These are phyloP conservation scores for Ophiostoma fasciatum DNA, from an alignment of 2,329 filamentous ascomycete genomes.

Conservation along the genomic window DNA sequence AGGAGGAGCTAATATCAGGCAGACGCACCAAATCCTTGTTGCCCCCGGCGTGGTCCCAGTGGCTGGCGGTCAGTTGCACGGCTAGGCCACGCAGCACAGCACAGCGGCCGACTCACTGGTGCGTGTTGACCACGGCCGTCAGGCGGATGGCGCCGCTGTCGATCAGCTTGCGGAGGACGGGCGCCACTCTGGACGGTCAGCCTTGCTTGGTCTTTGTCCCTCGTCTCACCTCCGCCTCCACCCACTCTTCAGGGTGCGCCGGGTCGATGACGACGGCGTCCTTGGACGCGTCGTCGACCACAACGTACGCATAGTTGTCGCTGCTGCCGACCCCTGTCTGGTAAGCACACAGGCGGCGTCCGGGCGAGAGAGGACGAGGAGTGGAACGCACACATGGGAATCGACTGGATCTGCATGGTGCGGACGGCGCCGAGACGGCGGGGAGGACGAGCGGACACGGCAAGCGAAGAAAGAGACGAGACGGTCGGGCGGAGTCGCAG, in stretches of 20 bases:
- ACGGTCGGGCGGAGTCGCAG: too few species aligned
- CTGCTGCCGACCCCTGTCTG: slow-evolving; percentile 63
- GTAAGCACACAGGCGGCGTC: background rate
- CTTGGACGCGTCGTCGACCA: slow-evolving; percentile 63
- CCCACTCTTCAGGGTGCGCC: slow-evolving; percentile 63
- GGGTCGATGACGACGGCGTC: slow-evolving; percentile 70
- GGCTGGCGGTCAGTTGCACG: slow-evolving; percentile 45
- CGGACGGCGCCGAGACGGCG: slow-evolving; percentile 16
- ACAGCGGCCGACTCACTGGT: slow-evolving; percentile 54
- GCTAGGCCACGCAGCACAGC: too few species aligned
- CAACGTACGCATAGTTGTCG: slow-evolving; percentile 77
- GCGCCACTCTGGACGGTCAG: slow-evolving; percentile 33
- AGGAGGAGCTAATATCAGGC: background rate
- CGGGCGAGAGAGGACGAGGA: background rate
- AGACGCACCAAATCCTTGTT: slow-evolving; percentile 59
- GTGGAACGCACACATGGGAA: slow-evolving; percentile 63
- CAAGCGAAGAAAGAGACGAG: too few species aligned
- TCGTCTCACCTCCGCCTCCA: background rate
- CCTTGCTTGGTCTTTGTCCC: background rate
- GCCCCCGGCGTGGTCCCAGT: slow-evolving; percentile 88
- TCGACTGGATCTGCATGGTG: slow-evolving; percentile 74
- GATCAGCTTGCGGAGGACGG: slow-evolving; percentile 58
- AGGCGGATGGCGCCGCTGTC: slow-evolving; percentile 61
- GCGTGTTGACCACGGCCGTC: slow-evolving; percentile 85
- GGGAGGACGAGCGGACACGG: too few species aligned